These are phyloP conservation scores for Dictyostelium purpureum DNA, from an alignment of 78 protist genomes.

Conservation along the genomic window DNA sequence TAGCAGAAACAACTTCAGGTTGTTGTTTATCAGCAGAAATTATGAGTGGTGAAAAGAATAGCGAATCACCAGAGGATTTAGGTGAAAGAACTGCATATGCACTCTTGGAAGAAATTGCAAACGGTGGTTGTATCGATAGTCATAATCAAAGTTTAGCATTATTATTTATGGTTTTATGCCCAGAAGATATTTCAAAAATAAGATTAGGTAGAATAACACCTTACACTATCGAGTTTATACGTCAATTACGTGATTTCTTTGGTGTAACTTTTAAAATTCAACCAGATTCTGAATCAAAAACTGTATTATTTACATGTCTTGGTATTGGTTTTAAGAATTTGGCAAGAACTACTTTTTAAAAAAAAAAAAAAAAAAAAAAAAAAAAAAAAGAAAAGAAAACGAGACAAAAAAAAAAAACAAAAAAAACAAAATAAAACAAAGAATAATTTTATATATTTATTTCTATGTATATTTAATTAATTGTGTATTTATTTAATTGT, in stretches of 20 bases:
- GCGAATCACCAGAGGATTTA: slow-evolving; percentile 89
- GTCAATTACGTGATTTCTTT: slow-evolving; percentile 76
- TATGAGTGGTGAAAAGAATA: slow-evolving; percentile 34
- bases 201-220: slow-evolving; percentile 89
- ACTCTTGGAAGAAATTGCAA: slow-evolving; percentile 78
- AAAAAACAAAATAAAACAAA: background rate
- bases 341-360: slow-evolving; percentile 76
- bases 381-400: background rate
- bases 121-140: slow-evolving; percentile 94
- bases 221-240: slow-evolving; percentile 71
- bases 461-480: background rate
- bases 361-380: background rate
- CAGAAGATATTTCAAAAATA: slow-evolving; percentile 94
- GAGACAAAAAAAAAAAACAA: background rate
- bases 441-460: background rate
- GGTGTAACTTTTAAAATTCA: slow-evolving; percentile 80
- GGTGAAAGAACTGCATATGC: slow-evolving; percentile 81
- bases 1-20: slow-evolving; percentile 93
- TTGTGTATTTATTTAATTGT: background rate
- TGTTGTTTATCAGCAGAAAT: slow-evolving; percentile 83
- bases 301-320: slow-evolving; percentile 76
- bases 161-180: slow-evolving; percentile 90
- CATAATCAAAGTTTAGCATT: slow-evolving; percentile 88
- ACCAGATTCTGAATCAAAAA: slow-evolving; percentile 54
- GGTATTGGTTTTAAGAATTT: slow-evolving; percentile 81